Evolutionary conservation across 2,329 filamentous ascomycete genomes (phyloP), one percentile per base, ranked within the genome.

Genomic region (Penicillium sp.): DNA sequence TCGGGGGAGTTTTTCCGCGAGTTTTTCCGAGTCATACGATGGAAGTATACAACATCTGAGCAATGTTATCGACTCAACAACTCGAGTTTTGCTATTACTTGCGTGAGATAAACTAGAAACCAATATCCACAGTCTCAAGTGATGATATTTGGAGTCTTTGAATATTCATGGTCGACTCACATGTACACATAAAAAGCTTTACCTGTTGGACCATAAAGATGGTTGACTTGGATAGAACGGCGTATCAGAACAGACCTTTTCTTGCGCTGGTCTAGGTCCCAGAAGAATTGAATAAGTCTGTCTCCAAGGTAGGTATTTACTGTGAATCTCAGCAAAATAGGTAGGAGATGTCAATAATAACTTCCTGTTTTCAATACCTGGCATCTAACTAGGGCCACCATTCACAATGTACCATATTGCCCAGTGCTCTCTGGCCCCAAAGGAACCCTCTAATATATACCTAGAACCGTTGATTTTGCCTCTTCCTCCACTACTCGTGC

Each of bases 11-110:
- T 68, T 59, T 30, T 63, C 67, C 66, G 63, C 22, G 3, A 8
- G 35, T 65, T 69, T 63, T 64, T 69, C 68, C 67, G 68, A 42
- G 26, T n/a, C 50, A 47, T 33, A 30, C 35, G 15, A 22, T 9
- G 5, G 45, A 49, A 49, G 45, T 49, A 49, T 49, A 49, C n/a
- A 22, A 24, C 44, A 26, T 26, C 24, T 9, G 12, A 10, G 24
- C 22, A 8, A 9, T 40, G 38, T 2, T 24, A 8, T 24, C 4
- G 3, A 15, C 24, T 28, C 1, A 24, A 44, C 3, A 44, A 5
- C 10, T 10, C 8, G 9, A 24, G n/a, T 2, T 44, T 44, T 12
- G 3, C 3, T 22, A 10, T 19, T 42, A 2, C 2, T 19, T n/a
- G 3, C 8, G 12, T 15, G 22, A 44, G 19, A 44, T 37, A 5